These are phyloP conservation scores for Lignosus rhinocerotis DNA, from an alignment of 1,284 basidiomycete genomes.

Conservation along the genomic window DNA sequence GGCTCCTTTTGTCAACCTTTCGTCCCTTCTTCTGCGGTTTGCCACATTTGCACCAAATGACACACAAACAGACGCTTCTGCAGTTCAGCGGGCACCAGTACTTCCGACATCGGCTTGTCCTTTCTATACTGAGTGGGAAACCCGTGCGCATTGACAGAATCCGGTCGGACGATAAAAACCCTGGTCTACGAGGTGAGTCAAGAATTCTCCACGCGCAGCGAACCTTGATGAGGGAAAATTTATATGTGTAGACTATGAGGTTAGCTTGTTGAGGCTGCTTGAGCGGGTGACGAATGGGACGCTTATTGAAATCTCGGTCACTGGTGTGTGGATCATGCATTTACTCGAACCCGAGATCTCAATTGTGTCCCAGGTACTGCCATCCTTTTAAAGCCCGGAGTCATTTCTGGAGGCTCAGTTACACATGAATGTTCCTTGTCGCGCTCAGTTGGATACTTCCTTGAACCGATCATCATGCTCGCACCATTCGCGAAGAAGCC, in stretches of 20 bases:
- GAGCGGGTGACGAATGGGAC: slow-evolving; percentile 97
- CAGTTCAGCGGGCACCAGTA: slow-evolving; percentile 81
- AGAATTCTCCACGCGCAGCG: neutral
- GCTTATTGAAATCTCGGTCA: slow-evolving; percentile 94
- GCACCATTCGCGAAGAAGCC: slow-evolving; percentile 94
- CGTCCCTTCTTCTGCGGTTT: neutral
- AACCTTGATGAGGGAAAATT: neutral
- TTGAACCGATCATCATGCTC: slow-evolving; percentile 88
- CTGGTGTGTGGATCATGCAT: slow-evolving; percentile 54
- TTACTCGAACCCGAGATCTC: neutral
- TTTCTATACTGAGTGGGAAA: slow-evolving; percentile 88
- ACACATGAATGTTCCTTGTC: slow-evolving; percentile 88
- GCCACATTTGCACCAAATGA: slow-evolving; percentile 34
- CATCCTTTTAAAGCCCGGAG: slow-evolving; percentile 88
- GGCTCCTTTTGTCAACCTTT: neutral
- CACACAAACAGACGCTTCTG: slow-evolving; percentile 43
- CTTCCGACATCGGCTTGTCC: slow-evolving; percentile 83
- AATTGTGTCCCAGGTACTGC: slow-evolving; percentile 68
- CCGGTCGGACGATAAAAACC: slow-evolving; percentile 89
- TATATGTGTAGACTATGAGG: slow-evolving; percentile 77
- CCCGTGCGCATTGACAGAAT: slow-evolving; percentile 88
- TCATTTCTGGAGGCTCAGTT: slow-evolving; percentile 83
- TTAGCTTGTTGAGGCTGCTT: slow-evolving; percentile 85
- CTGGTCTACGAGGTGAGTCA: slow-evolving; percentile 82
- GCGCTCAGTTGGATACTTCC: slow-evolving; percentile 90